phyloP scores from a whole-genome alignment of 495 filamentous ascomycete species.

The Penicillium antarcticum region DNA sequence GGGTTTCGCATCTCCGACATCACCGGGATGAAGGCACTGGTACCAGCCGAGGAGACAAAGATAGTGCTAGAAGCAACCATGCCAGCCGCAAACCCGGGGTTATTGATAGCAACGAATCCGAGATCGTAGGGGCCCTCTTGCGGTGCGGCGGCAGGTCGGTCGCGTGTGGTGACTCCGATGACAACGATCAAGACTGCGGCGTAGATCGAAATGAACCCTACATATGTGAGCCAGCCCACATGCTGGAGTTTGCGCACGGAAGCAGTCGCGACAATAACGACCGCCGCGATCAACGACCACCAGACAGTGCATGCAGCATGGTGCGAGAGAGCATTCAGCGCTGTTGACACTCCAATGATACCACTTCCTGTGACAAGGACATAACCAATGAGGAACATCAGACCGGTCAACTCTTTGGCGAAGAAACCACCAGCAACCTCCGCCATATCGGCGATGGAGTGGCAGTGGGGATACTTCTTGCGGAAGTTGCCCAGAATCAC shows the following conservation, averaged over 20 bases:
- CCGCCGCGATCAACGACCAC: slow-evolving; percentile 45
- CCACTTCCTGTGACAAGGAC: slow-evolving; percentile 42
- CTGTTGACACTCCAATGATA: slow-evolving; percentile 48
- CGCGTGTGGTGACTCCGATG: slow-evolving; percentile 39
- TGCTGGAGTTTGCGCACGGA: slow-evolving; percentile 34
- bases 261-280: slow-evolving; percentile 56
- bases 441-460: slow-evolving; percentile 65
- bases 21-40: slow-evolving; percentile 67
- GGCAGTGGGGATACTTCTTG: slow-evolving; percentile 31
- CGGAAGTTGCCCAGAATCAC: slow-evolving; percentile 33
- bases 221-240: slow-evolving; percentile 42
- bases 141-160: slow-evolving; percentile 36
- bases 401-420: slow-evolving; percentile 38
- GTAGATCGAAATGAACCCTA: slow-evolving; percentile 42
- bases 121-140: slow-evolving; percentile 32
- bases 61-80: slow-evolving; percentile 38
- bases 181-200: slow-evolving; percentile 47
- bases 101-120: slow-evolving; percentile 38
- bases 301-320: slow-evolving; percentile 49
- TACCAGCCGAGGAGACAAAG: slow-evolving; percentile 48
- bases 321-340: slow-evolving; percentile 46
- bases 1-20: slow-evolving; percentile 73
- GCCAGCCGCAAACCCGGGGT: slow-evolving; percentile 30
- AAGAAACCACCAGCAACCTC: slow-evolving; percentile 57
- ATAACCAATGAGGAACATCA: slow-evolving; percentile 44